Evolutionary conservation across 2,329 filamentous ascomycete genomes (phyloP), one percentile per base, ranked within the genome.

Genomic region (Penicillium sumatraense): DNA sequence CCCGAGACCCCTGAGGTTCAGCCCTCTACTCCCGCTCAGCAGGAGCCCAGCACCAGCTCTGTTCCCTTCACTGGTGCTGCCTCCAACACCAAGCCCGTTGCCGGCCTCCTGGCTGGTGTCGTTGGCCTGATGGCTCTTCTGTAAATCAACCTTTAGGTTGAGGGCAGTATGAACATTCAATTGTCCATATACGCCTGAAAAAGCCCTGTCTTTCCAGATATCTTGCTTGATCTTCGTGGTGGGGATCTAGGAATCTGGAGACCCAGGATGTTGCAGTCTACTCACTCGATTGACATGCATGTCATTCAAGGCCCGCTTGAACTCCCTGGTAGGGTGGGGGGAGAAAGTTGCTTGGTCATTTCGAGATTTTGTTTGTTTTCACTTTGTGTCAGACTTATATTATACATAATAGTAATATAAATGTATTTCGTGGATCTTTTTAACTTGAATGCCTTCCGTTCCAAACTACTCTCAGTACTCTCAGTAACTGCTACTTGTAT

Each of bases 91-190:
- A 67, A 74, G 67, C 72, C 72, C 41, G 63, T 68, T 53, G 70
- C 61, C 51, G 72, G 72, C 49, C 59, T 76, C 58, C 61, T 75
- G 58, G 71, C 68, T 52, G 74, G 67, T 62, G 58, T 74, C 50
- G 65, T 75, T 54, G 73, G 67, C 40, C 44, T 74, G 56, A 73
- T 75, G 65, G 72, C 70, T 61, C 60, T 76, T 45, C 68, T 75
- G 56, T 76, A 74, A 68, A 67, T 54, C 50, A 53, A 54, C 52
- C 54, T 3, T 44, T 46, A 49, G 57, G 29, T 27, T 48, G 24
- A 61, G 27, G 31, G 6, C 18, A 33, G 42, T 35, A 16, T 53
- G 31, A 31, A 35, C 40, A 42, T 26, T 16, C 26, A 14, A 3
- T 14, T 45, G 24, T 40, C 10, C 13, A 38, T 21, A 7, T 54